These are phyloP conservation scores for Cladosporium sp. DNA, from an alignment of 2,329 filamentous ascomycete species.

Conservation along the genomic window DNA sequence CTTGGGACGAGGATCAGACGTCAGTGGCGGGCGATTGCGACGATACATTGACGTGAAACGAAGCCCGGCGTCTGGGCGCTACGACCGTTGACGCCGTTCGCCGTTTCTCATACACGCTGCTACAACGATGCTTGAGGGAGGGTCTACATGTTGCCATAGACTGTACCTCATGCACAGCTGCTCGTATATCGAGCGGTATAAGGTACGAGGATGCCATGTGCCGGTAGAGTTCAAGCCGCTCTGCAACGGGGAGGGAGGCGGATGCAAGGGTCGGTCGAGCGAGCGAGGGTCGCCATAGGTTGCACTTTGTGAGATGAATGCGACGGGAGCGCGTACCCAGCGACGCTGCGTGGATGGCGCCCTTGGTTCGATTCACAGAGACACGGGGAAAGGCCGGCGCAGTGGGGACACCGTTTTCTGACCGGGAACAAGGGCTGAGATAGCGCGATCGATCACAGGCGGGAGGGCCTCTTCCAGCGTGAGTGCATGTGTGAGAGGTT, in stretches of 20 bases:
- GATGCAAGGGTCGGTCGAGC: not conserved
- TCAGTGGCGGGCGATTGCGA: constrained; percentile 10
- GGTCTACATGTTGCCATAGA: not conserved
- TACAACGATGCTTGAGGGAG: not conserved
- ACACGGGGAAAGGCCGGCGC: constrained; percentile 9
- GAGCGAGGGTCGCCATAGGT: constrained; percentile 1
- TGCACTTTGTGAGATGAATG: constrained; percentile 1
- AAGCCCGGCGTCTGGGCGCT: constrained; percentile 3
- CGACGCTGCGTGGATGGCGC: not conserved
- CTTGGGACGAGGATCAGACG: constrained; percentile 1
- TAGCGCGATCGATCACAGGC: constrained; percentile 14
- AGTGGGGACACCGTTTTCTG: constrained; percentile 6
- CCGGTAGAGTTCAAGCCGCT: not conserved
- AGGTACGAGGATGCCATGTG: constrained; percentile 1
- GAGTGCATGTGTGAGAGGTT: not conserved
- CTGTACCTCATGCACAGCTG: not conserved
- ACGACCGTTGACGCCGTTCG: constrained; percentile 8
- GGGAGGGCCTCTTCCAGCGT: not conserved
- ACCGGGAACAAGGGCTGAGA: constrained; percentile 6
- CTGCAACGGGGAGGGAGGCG: not conserved
- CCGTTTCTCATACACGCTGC: not conserved
- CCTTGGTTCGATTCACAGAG: not conserved
- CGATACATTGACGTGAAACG: constrained; percentile 5
- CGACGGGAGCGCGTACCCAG: not conserved
- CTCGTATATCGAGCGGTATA: not conserved